Base-by-base conservation (phyloP, 129 eudicot species). In the Chrysanthemum makinoi region DNA sequence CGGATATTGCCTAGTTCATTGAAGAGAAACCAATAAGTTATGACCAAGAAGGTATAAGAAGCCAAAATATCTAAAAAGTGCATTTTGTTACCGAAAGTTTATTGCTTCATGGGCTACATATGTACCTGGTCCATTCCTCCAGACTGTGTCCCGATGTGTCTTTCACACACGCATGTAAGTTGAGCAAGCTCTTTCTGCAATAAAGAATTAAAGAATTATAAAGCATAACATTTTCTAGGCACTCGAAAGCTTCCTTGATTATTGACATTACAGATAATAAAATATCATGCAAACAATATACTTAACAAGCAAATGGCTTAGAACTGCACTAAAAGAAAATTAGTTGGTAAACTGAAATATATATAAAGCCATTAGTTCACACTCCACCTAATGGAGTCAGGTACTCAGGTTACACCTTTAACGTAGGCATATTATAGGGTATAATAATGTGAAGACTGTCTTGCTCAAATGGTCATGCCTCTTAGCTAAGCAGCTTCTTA, bases 41-140 rank as follows among this genome's bases (percentile, higher is more conserved):
- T 46, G 18, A 50, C 70, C 74, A 66, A 47, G 50, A 51, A 33
- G 17, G 12, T 18, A 44, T 30, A n/a, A 10, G 46, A 18, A 48
- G 11, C 56, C 3, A 14, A 43, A 62, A 46, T 16, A 28, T 68
- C 17, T 43, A 14, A 6, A 12, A 18, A 61, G 18, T 14, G 66
- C 66, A 44, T 30, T 4, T 39, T 12, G 64, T 2, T 10, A 62
- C 19, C 16, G 51, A 4, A 53, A 63, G 46, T 60, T 60, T 2
- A 13, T 3, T 60, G 44, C 66, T 62, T 62, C n/a, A 68, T 68
- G 22, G 6, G 16, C 20, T 39, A 20, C 11, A 1, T 63, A 71
- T 55, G 12, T 81, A 94, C 99, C 96, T 94, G 97, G 69, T 94
- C 99, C 99, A 94, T 94, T 75, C 99, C 97, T 82, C 99, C 99